Percentiles rank a stretch among this genome's conserved stretches.
phyloP scores from a whole-genome alignment of 176 grass and related monocot genomes.

The Canna indica region DNA sequence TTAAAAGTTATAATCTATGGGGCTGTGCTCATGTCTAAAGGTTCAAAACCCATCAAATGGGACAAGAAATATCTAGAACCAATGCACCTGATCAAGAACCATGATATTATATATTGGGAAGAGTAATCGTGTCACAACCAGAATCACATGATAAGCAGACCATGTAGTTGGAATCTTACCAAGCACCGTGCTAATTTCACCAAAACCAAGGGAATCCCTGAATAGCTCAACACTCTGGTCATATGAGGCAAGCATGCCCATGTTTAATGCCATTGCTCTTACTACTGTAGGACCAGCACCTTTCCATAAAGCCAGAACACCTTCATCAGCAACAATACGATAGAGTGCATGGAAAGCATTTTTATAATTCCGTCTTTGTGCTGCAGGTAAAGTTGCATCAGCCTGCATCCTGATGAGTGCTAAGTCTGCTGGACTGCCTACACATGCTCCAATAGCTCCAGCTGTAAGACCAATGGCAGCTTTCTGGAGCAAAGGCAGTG shows the following conservation, averaged over 20 bases:
- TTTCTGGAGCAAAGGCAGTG: conserved; percentile 76
- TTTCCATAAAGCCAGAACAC: conserved; percentile 86
- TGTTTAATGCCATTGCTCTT: conserved; percentile 87
- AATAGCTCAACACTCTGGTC: conserved; percentile 90
- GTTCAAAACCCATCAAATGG: no score
- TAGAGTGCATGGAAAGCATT: conserved; percentile 91
- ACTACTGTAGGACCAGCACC: conserved; percentile 90
- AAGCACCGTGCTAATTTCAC: conserved; percentile 72
- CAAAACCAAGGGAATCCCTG: conserved; percentile 68
- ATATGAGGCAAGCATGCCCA: conserved; percentile 97
- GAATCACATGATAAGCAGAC: no score
- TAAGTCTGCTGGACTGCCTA: conserved; percentile 88
- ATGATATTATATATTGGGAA: no score
- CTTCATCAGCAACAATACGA: conserved; percentile 86
- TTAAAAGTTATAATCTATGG: no score
- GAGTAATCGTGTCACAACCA: no score
- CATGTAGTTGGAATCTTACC: conserved; percentile 43
- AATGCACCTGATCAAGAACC: no score
- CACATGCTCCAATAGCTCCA: conserved; percentile 73
- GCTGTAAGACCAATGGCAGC: conserved; percentile 86
- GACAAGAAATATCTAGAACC: no score
- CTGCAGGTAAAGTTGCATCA: conserved; percentile 72
- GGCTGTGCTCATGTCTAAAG: no score
- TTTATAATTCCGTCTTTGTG: conserved; percentile 74
- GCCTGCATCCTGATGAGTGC: conserved; percentile 92